Base-by-base conservation (phyloP, 2,329 filamentous ascomycete genomes). In the Calonectria leucothoes region DNA sequence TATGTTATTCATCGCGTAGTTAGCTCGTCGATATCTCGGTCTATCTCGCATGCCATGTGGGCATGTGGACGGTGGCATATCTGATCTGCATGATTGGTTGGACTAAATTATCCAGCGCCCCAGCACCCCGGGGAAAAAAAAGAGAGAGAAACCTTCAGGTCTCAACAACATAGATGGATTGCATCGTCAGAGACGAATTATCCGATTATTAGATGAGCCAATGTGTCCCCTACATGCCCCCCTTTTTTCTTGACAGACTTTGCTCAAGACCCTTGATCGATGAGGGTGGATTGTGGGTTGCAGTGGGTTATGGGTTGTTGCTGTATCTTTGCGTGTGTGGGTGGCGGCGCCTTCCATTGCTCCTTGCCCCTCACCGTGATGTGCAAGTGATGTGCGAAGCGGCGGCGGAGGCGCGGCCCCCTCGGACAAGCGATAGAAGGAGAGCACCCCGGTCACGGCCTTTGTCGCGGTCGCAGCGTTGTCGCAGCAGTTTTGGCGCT, bases 331-430 rank as follows among this genome's bases (percentile, higher is more conserved):
- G 57, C 14, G 15, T 59, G 51, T 20, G 70, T 68, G 65, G 70
- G 70, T 65, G 70, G 70, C 65, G 70, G 64, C 70, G 65, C 55
- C 64, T 68, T 72, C 64, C 65, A 72, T 64, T 63, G 64, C 70
- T 68, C 57, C 61, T n/a, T 69, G 69, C 57, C 66, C 66, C 66
- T 61, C 66, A 25, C 25, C 39, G 35, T 42, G 31, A 42, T 57
- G 64, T 29, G 31, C 29, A 52, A 55, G 65, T 68, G 45, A 68
- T 57, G 48, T 23, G 55, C 27, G 31, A 51, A 27, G 66, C 65
- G 65, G n/a, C 55, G 66, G 66, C 42, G 66, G 52, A 39, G 31
- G 52, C 29, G 57, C 65, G 70, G 70, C 49, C 51, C n/a, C 55
- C n/a, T 64, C 48, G 70, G 70, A 72, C 65, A 55, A 68, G 57